These are phyloP conservation scores for Ophiostoma australiae DNA, from an alignment of 2,329 filamentous ascomycete genomes.

Conservation along the genomic window DNA sequence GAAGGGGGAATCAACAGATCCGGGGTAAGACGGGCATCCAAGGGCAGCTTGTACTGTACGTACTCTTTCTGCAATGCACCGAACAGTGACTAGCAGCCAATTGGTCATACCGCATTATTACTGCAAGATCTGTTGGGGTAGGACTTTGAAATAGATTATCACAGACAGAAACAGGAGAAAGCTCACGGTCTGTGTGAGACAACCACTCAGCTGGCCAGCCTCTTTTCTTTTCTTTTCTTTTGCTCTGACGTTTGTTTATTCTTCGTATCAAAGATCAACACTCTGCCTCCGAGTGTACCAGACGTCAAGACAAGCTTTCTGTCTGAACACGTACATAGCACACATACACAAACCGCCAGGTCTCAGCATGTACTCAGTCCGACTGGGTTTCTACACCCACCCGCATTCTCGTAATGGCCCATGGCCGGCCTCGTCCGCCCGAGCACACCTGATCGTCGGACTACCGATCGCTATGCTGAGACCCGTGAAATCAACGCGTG, in stretches of 20 bases:
- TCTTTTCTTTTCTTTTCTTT: neutral
- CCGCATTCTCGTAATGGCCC: neutral
- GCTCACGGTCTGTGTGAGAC: neutral
- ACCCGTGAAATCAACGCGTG: neutral
- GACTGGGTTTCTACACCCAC: neutral
- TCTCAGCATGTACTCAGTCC: neutral
- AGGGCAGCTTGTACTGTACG: too few relatives aligned
- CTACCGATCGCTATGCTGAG: neutral
- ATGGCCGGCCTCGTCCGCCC: neutral
- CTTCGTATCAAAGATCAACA: too few relatives aligned
- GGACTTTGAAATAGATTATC: neutral
- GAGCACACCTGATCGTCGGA: neutral
- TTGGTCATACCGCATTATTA: neutral
- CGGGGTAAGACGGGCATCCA: neutral
- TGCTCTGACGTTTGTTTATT: neutral
- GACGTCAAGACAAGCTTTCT: neutral
- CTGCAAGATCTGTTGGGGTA: constrained; percentile 5
- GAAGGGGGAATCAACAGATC: neutral
- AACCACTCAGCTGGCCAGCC: neutral
- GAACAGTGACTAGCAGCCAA: neutral
- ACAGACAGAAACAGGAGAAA: neutral
- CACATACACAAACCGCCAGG: neutral
- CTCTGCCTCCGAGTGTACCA: too few relatives aligned
- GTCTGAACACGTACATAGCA: neutral
- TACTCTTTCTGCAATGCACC: too few relatives aligned